Percentiles rank a stretch among this genome's conserved stretches.
Conservation (phyloP, 192 early-diverging fungal species). For the Coemansia nantahalensis region DNA sequence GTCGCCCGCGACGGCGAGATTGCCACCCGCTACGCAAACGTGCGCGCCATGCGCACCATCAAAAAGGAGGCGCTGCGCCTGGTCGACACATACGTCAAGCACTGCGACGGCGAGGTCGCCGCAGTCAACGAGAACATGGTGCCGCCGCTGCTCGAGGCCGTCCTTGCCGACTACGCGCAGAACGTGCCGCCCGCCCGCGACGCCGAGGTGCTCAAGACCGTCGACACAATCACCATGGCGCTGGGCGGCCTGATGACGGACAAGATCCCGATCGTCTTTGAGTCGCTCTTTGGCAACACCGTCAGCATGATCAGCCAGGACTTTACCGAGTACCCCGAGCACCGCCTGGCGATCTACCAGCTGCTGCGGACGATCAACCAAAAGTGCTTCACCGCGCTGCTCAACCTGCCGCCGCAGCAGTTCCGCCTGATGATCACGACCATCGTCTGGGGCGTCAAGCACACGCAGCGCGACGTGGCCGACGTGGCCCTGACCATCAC, state of each 20-base stretch:
- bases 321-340: constrained; percentile 96
- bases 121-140: constrained; percentile 82
- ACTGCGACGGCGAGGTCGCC: constrained; percentile 80
- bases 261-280: constrained; percentile 82
- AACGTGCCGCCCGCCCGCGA: constrained; percentile 90
- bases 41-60: constrained; percentile 89
- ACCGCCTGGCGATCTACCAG: constrained; percentile 93
- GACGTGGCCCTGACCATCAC: constrained; percentile 87
- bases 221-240: constrained; percentile 81
- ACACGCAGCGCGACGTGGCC: constrained; percentile 97
- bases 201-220: constrained; percentile 90
- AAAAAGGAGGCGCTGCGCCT: constrained; percentile 94
- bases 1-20: constrained; percentile 77
- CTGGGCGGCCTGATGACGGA: constrained; percentile 79
- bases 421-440: constrained; percentile 94
- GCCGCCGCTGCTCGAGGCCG: constrained; percentile 85
- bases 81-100: constrained; percentile 87
- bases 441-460: constrained; percentile 98
- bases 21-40: constrained; percentile 87
- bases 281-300: constrained; percentile 94
- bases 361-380: constrained; percentile 88
- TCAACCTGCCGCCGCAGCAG: constrained; percentile 76
- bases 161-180: constrained; percentile 83
- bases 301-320: constrained; percentile 99
- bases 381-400: constrained; percentile 90